Base-by-base conservation (phyloP, 202 grass and related monocot genomes). In the Brachypodium distachyon region DNA sequence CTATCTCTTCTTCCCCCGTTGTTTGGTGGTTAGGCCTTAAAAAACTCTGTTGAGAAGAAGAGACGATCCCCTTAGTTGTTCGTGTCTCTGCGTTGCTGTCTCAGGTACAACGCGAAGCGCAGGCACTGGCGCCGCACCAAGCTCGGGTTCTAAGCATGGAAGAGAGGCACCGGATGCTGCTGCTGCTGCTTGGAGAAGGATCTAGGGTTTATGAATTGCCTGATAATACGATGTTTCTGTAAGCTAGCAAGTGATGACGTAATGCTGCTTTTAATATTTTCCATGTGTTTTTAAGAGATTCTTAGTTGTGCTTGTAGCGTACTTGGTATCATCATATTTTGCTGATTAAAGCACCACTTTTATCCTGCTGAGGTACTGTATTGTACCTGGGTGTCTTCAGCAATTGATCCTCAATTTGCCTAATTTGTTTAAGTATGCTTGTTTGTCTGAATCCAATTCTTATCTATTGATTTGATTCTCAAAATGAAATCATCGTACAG, bases 71-170 rank as follows among this genome's bases (percentile, higher is more conserved):
- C 51, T 58, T 5, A 81, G 3, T 57, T 1, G 0, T 11, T 78
- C 11, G 12, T 44, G 22, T 22, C 4, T 69, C 36, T 57, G 12
- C 27, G 40, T 25, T 69, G 29, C 51, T 44, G 8, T 73, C 51
- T 13, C 81, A 93, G 93, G 90, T 97, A 90, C 81, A 97, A 97
- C 70, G 93, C 93, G 21, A 97, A 97, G 90, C 93, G 93, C 76
- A 97, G 93, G 87, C 93, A 97, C 58, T 97, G 93, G 93, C 93
- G 93, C 79, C 93, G 93, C 82, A 97, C 93, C 84, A 97, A 93
- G 87, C 90, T 97, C 21, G 93, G 93, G 9, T 93, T 93, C 79
- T 93, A 61, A 90, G 84, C 68, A 4, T 41, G 60, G n/a, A 19
- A 60, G 13, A 58, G n/a, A 27, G 27, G 29, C 16, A 29, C 50